Conservation (phyloP, 2,329 filamentous ascomycete genomes). For the Diaporthe velutina region DNA sequence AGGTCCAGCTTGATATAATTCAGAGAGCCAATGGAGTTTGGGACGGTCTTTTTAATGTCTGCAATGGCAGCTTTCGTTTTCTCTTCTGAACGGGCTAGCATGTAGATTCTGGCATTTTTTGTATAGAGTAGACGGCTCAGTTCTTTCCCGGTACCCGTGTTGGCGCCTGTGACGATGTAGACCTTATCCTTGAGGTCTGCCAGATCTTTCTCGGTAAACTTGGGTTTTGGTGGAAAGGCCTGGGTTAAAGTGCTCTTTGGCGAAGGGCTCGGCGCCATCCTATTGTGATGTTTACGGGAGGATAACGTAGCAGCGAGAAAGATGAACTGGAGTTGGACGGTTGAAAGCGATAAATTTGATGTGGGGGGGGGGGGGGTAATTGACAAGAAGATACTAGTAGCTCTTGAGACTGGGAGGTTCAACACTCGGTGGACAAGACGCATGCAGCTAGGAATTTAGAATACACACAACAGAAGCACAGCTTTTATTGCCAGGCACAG, state of each 20-base stretch:
- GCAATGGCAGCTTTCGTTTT: constrained; percentile 57
- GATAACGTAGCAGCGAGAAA: no score
- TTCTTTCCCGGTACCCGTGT: constrained; percentile 59
- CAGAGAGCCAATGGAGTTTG: constrained; percentile 44
- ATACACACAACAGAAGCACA: neutral
- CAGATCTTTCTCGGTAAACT: constrained; percentile 49
- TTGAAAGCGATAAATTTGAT: no score
- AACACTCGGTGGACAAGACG: neutral
- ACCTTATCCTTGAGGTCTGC: constrained; percentile 51
- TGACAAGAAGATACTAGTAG: neutral
- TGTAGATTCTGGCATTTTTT: constrained; percentile 62
- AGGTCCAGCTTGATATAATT: constrained; percentile 51
- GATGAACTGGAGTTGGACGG: neutral
- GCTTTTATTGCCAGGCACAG: neutral
- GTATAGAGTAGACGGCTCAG: constrained; percentile 63
- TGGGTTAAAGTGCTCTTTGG: constrained; percentile 39
- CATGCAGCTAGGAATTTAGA: neutral
- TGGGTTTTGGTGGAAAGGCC: constrained; percentile 46
- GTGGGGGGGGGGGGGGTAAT: no score
- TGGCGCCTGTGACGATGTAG: constrained; percentile 58
- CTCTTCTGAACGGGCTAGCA: constrained; percentile 58
- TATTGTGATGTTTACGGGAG: neutral
- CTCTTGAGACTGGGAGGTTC: no score
- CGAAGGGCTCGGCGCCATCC: neutral
- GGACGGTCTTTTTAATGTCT: constrained; percentile 48